A percentile compares a stretch with the other conserved stretches of the same genome.
Conservation (phyloP, 208 protist species). For the Giardia muris region DNA sequence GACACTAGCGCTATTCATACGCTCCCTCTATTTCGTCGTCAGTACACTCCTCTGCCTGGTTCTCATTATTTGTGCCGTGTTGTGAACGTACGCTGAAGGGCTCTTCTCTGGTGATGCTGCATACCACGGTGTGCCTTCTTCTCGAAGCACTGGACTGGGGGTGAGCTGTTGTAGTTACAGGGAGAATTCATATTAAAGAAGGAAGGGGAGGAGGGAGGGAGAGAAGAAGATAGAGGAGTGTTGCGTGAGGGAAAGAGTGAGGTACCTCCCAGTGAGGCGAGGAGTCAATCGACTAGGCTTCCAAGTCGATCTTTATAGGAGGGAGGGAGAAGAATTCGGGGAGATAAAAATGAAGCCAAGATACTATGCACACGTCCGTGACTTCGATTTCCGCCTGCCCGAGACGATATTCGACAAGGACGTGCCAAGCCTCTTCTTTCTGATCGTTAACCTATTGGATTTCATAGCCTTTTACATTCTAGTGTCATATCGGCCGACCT, state of each 20-base stretch:
- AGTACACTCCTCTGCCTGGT: not conserved
- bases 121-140: not conserved
- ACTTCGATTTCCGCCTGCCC: not conserved
- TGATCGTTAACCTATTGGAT: not conserved
- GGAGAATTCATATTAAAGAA: not conserved
- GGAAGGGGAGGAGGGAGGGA: not conserved
- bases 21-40: too few species aligned
- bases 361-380: not conserved
- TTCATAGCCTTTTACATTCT: not conserved
- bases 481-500: not conserved
- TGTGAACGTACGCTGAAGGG: not conserved
- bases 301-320: too few species aligned
- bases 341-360: not conserved
- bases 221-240: not conserved
- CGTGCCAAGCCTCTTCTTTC: not conserved
- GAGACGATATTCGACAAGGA: constrained; percentile 6
- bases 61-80: not conserved
- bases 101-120: not conserved
- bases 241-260: not conserved
- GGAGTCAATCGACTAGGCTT: too few species aligned
- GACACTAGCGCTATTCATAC: not conserved
- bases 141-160: not conserved
- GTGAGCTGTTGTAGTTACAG: not conserved
- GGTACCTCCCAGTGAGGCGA: too few species aligned
- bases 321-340: too few species aligned